Evolutionary conservation across 176 grass and related monocot genomes (phyloP).

Genomic region (Eragrostis curvula): DNA sequence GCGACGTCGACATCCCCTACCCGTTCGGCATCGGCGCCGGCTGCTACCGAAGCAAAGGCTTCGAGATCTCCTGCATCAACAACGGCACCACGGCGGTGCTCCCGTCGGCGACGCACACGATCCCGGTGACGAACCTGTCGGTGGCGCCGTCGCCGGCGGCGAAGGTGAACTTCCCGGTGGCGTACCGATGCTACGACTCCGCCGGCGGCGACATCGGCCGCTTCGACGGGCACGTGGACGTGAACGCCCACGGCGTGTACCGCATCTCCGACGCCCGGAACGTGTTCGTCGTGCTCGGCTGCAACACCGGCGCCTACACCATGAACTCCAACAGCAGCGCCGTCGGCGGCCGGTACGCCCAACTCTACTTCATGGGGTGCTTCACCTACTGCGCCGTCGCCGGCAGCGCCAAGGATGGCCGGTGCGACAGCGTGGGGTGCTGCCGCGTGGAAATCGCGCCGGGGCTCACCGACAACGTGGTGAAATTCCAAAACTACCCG

Average conservation of each 20-base stretch:
- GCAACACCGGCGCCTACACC: too few species aligned
- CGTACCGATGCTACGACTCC: background rate
- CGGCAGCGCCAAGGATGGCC: background rate
- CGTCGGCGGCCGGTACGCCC: background rate
- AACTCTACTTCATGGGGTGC: constrained; percentile 24
- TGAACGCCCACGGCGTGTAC: background rate
- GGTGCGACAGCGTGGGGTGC: constrained; percentile 11
- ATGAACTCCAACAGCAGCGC: background rate
- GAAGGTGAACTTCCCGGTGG: constrained; percentile 15
- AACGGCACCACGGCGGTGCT: background rate
- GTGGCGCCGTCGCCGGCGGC: background rate
- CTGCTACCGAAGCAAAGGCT: background rate
- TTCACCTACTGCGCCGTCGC: constrained; percentile 11
- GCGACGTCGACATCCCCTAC: constrained; percentile 22
- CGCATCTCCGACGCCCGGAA: constrained; percentile 5
- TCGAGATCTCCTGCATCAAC: constrained; percentile 7
- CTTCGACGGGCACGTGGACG: background rate
- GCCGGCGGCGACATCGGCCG: rapidly evolving
- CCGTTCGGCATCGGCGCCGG: constrained; percentile 19
- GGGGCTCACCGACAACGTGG: background rate
- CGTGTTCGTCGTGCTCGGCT: constrained; percentile 16
- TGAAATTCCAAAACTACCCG: background rate
- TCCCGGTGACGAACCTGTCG: background rate
- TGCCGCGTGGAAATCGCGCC: constrained; percentile 10
- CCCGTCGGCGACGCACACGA: background rate